Base-by-base conservation (phyloP, 202 grass and related monocot genomes). In the Bolboschoenoplectus hybrid region DNA sequence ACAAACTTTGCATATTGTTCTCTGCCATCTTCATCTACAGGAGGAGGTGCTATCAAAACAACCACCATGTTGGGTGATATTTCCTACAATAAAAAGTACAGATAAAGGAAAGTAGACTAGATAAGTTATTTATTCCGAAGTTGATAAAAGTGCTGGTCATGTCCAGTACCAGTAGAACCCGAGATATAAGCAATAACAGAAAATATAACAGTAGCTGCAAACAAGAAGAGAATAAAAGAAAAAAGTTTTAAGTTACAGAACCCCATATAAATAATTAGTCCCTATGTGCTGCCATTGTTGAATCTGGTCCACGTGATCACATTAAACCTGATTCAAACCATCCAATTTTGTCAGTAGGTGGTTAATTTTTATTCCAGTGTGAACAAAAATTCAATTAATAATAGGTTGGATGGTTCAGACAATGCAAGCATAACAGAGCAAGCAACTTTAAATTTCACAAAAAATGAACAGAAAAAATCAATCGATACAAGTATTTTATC, bases 21-120 rank as follows among this genome's bases (percentile, higher is more conserved):
- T 61, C 95, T 91, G 43, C 93, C 95, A 66, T 95, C 87, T 73
- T 94, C 93, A 83, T 95, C 95, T 45, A 95, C 17, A 61, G 95
- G 95, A 87, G 95, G 95, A 55, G 93, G 93, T 0, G 93, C 94
- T 67, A 98, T 98, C 35, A 98, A 89, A 55, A 98, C 46, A 77
- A 95, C 87, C 11, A 98, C 57, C 84, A 89, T 94, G 45, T 40
- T 38, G 7, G 81, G 81, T 6, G 63, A 83, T 4, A 83, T 39
- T 70, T 69, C 46, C 81, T 82, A 63, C 9, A 3, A 43, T 32
- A 14, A 69, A 3, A 43, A 1, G 14, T 19, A n/a, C 55, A 63
- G 41, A 65, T 82, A 45, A 44, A 46, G 8, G 34, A 47, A 49
- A 82, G 14, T 20, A 44, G 35, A 4, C 34, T n/a, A 60, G 5